Percentiles rank a stretch among this genome's conserved stretches.
phyloP scores from a whole-genome alignment of 2,329 filamentous ascomycete genomes.

The Blastomyces gilchristii region DNA sequence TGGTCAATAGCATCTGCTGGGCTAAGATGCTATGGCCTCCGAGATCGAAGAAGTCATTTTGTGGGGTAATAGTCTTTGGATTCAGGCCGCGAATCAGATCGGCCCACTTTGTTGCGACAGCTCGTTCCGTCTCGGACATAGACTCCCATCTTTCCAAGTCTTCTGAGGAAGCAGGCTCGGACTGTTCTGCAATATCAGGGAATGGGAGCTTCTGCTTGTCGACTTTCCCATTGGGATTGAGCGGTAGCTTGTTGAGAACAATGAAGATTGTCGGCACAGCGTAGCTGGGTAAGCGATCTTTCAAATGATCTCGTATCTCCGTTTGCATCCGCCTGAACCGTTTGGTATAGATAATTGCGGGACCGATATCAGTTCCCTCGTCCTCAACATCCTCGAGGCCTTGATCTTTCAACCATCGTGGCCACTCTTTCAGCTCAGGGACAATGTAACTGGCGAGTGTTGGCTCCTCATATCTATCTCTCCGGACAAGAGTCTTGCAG shows the following conservation, averaged over 20 bases:
- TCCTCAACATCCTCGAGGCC: constrained; percentile 45
- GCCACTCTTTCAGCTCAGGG: constrained; percentile 67
- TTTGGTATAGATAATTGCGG: constrained; percentile 36
- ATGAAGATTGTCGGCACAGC: constrained; percentile 68
- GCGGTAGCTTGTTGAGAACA: constrained; percentile 58
- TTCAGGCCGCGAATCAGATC: constrained; percentile 57
- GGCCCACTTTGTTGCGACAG: constrained; percentile 63
- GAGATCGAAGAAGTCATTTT: constrained; percentile 64
- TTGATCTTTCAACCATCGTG: constrained; percentile 51
- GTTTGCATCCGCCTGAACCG: constrained; percentile 50
- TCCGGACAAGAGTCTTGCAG: constrained; percentile 72
- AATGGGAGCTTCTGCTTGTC: constrained; percentile 72
- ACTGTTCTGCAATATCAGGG: constrained; percentile 58
- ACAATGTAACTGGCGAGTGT: constrained; percentile 85
- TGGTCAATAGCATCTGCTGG: constrained; percentile 66
- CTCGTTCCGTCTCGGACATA: constrained; percentile 50
- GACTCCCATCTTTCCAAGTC: constrained; percentile 6
- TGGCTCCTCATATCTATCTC: constrained; percentile 75
- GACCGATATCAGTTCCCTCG: constrained; percentile 34
- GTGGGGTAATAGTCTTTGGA: constrained; percentile 54
- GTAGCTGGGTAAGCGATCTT: constrained; percentile 36
- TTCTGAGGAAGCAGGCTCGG: constrained; percentile 37
- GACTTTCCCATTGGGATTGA: constrained; percentile 76
- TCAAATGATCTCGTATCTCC: constrained; percentile 9
- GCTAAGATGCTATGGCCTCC: constrained; percentile 74